Conservation (phyloP, 108 stramenopile genomes). For the Cyclotella baltica region DNA sequence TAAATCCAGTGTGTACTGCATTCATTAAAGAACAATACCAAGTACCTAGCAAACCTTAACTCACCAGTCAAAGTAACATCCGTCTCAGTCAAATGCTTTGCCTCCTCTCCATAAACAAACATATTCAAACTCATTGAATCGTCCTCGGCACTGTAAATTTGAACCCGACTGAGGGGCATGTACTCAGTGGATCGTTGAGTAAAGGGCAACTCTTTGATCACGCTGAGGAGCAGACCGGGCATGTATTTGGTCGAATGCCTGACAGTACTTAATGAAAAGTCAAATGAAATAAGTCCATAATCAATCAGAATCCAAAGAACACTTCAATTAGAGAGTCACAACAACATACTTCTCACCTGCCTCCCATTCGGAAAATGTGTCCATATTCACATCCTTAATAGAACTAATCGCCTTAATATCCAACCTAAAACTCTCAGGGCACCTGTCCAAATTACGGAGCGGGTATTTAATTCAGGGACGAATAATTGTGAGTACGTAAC, state of each 20-base stretch:
- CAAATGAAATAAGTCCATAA: slow-evolving; percentile 6
- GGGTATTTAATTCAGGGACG: slow-evolving; percentile 96
- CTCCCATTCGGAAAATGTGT: slow-evolving; percentile 78
- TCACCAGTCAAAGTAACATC: slow-evolving; percentile 52
- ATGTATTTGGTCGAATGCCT: slow-evolving; percentile 88
- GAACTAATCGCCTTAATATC: slow-evolving; percentile 96
- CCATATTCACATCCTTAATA: slow-evolving; percentile 81
- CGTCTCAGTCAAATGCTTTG: slow-evolving; percentile 31
- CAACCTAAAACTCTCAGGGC: slow-evolving; percentile 86
- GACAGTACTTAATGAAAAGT: slow-evolving; percentile 60
- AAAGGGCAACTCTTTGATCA: slow-evolving; percentile 81
- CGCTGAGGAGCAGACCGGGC: slow-evolving; percentile 77
- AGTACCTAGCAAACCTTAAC: neutral
- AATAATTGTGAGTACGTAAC: no score
- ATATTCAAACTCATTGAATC: slow-evolving; percentile 90
- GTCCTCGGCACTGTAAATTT: slow-evolving; percentile 90
- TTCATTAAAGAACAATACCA: neutral
- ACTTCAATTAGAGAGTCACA: neutral
- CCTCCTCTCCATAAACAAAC: slow-evolving; percentile 84
- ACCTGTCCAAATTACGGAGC: slow-evolving; percentile 91
- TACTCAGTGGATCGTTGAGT: slow-evolving; percentile 58
- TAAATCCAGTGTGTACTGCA: neutral
- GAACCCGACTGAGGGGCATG: slow-evolving; percentile 75
- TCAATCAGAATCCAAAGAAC: neutral
- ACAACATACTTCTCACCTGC: slow-evolving; percentile 7